Evolutionary conservation across 805 yeast species (phyloP).

Genomic region (Ogataea naganishii): DNA sequence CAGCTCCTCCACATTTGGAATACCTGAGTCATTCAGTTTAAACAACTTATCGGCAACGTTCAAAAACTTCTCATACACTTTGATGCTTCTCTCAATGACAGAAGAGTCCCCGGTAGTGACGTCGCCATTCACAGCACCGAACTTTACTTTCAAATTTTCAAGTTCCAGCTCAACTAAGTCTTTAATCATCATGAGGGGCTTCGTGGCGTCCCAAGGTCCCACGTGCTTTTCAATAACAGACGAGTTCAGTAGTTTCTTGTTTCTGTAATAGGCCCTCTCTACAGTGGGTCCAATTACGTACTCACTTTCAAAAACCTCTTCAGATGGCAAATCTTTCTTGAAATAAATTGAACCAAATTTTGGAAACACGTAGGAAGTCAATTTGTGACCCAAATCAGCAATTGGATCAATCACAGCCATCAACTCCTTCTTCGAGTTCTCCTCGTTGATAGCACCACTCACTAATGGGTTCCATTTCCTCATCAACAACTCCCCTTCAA

Average conservation of each 20-base stretch:
- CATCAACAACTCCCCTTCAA: constrained; percentile 80
- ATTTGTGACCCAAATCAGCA: constrained; percentile 34
- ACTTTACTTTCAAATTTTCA: constrained; percentile 46
- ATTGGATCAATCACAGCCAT: constrained; percentile 62
- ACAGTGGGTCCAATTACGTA: constrained; percentile 90
- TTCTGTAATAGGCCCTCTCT: constrained; percentile 72
- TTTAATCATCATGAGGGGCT: constrained; percentile 54
- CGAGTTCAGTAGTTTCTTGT: constrained; percentile 44
- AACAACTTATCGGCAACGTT: constrained; percentile 51
- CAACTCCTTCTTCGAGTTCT: constrained; percentile 39
- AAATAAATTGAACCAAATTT: constrained; percentile 80
- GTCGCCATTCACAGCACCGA: constrained; percentile 47
- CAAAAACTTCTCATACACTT: constrained; percentile 54
- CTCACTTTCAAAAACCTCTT: constrained; percentile 54
- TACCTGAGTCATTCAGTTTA: constrained; percentile 34
- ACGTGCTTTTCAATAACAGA: constrained; percentile 38
- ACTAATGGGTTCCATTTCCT: constrained; percentile 82
- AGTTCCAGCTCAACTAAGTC: constrained; percentile 61
- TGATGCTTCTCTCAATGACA: constrained; percentile 38
- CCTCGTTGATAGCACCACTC: constrained; percentile 44
- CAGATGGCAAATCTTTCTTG: constrained; percentile 49
- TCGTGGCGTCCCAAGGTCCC: constrained; percentile 70
- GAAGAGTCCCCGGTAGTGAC: constrained; percentile 37
- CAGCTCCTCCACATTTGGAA: constrained; percentile 55
- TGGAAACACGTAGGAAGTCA: constrained; percentile 45